These are phyloP conservation scores for Blastobotrys apis DNA, from an alignment of 1,139 yeast genomes.

Conservation along the genomic window DNA sequence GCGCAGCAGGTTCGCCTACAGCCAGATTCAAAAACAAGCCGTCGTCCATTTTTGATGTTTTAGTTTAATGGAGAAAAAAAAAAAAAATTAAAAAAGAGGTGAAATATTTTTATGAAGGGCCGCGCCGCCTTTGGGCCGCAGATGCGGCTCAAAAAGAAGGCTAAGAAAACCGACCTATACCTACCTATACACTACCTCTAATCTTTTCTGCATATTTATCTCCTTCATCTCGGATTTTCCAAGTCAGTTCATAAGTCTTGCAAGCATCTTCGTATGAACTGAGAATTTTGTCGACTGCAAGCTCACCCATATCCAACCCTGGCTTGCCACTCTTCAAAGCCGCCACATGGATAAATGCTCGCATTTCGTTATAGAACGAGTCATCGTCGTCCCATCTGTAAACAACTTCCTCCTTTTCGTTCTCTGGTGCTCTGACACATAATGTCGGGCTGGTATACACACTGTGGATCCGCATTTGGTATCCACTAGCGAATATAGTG, in stretches of 20 bases:
- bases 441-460: slow-evolving; percentile 22
- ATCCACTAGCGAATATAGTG: slow-evolving; percentile 24
- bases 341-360: slow-evolving; percentile 17
- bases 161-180: too few species aligned
- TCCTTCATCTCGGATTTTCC: slow-evolving; percentile 18
- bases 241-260: slow-evolving; percentile 18
- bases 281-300: slow-evolving; percentile 10
- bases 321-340: slow-evolving; percentile 14
- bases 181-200: too few species aligned
- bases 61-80: not conserved
- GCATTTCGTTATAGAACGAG: slow-evolving; percentile 18
- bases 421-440: slow-evolving; percentile 21
- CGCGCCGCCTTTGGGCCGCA: not conserved
- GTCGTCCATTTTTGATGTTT: slow-evolving; percentile 39
- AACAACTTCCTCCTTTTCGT: slow-evolving; percentile 16
- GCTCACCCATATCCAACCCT: slow-evolving; percentile 2
- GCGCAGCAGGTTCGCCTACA: slow-evolving; percentile 34
- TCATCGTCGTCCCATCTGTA: slow-evolving; percentile 20
- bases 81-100: not conserved
- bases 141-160: not conserved
- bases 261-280: slow-evolving; percentile 20
- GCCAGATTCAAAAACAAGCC: slow-evolving; percentile 66
- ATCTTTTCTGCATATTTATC: not conserved
- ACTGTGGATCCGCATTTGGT: slow-evolving; percentile 23
- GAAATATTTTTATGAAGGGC: not conserved